Conservation (phyloP, 495 filamentous ascomycete species). For the Cairneyella variabilis region DNA sequence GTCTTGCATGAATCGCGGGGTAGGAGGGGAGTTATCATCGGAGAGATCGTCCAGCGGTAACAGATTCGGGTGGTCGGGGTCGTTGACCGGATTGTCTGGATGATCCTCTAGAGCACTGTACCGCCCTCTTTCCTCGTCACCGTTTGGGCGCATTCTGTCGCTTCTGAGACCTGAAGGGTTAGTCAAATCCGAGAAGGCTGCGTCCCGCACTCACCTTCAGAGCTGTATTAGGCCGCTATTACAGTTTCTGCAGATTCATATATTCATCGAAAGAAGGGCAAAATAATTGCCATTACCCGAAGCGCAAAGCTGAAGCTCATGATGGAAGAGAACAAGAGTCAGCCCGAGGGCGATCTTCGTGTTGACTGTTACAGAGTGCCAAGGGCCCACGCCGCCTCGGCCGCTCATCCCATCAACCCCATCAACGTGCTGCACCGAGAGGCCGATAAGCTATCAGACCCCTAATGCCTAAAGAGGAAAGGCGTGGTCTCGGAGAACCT, state of each 20-base stretch:
- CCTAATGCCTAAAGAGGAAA: no score
- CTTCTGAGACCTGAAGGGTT: background rate
- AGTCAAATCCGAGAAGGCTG: no score
- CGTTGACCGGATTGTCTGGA: conserved; percentile 25
- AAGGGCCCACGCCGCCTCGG: background rate
- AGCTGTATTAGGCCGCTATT: background rate
- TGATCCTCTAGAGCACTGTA: conserved; percentile 14
- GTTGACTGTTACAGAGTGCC: background rate
- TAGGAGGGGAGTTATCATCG: conserved; percentile 25
- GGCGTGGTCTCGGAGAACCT: no score
- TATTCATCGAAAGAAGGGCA: no score
- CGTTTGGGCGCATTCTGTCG: background rate
- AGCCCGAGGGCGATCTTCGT: no score
- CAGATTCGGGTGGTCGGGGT: conserved; percentile 12
- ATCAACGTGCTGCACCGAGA: no score
- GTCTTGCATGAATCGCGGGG: conserved; percentile 39
- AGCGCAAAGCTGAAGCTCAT: background rate
- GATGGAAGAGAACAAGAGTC: background rate
- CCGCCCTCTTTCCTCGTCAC: conserved; percentile 14
- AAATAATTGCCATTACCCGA: background rate
- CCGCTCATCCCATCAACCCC: no score
- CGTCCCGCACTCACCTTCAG: no score
- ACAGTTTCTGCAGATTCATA: no score
- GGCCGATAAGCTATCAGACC: no score
- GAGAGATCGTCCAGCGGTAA: conserved; percentile 23